These are phyloP conservation scores for Moniliella sp. DNA, from an alignment of 1,284 basidiomycete species.

Conservation along the genomic window DNA sequence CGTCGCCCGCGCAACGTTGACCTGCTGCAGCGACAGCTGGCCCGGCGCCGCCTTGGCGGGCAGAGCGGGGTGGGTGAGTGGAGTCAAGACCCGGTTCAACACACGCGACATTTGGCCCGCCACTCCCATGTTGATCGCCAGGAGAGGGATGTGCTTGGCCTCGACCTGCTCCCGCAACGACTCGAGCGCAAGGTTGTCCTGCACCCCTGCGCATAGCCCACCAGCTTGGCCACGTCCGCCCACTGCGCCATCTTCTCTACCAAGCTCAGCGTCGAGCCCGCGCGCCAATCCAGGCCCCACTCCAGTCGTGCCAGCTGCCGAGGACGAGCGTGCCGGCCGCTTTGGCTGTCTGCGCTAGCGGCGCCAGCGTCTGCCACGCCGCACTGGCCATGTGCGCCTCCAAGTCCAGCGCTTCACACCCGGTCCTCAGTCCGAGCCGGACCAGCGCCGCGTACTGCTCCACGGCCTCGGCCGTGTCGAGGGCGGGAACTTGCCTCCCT, in stretches of 20 bases:
- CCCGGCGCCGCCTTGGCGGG: constrained; percentile 4
- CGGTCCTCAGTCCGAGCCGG: constrained; percentile 55
- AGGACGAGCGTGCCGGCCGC: too few species aligned
- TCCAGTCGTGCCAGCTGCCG: constrained; percentile 84
- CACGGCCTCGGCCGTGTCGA: constrained; percentile 48
- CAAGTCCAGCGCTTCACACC: constrained; percentile 78
- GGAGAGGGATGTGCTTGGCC: constrained; percentile 2
- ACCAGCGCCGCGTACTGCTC: constrained; percentile 59
- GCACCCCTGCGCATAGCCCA: constrained; percentile 56
- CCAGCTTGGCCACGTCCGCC: constrained; percentile 78
- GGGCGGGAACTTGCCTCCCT: constrained; percentile 87
- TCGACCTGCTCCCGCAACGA: constrained; percentile 45
- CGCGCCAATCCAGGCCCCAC: constrained; percentile 63
- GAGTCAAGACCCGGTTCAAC: constrained; percentile 5
- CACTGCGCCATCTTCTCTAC: constrained; percentile 9
- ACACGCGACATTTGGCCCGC: constrained; percentile 3
- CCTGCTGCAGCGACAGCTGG: constrained; percentile 4
- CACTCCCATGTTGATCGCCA: constrained; percentile 7
- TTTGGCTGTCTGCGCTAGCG: constrained; percentile 50
- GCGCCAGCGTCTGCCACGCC: constrained; percentile 45
- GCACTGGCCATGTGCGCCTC: constrained; percentile 58
- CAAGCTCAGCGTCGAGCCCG: constrained; percentile 41
- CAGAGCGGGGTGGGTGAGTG: constrained; percentile 5
- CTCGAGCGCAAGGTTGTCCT: constrained; percentile 62
- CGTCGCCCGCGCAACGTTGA: constrained; percentile 34